Evolutionary conservation across 2,329 filamentous ascomycete genomes (phyloP).

Genomic region (Clarireedia paspali): DNA sequence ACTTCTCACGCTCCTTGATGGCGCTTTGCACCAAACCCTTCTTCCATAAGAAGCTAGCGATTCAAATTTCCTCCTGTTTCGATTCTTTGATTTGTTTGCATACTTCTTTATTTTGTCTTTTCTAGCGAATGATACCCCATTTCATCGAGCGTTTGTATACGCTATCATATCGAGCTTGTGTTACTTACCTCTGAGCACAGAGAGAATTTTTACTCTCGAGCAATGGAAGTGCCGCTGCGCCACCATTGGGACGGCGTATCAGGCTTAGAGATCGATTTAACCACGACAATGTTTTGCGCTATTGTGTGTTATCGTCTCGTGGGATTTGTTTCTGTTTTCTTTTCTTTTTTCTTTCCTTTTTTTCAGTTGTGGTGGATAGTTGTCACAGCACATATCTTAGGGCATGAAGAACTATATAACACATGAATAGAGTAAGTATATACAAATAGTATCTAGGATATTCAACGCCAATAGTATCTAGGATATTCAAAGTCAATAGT

Average conservation of each 20-base stretch:
- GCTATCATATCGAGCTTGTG: slow-evolving; percentile 22
- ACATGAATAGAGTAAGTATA: neutral
- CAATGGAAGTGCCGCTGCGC: slow-evolving; percentile 40
- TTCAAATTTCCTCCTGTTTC: neutral
- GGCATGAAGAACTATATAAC: neutral
- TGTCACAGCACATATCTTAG: neutral
- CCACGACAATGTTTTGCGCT: slow-evolving; percentile 48
- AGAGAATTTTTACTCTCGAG: slow-evolving; percentile 24
- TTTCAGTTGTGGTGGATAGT: neutral
- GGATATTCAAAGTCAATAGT: no score
- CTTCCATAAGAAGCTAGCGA: neutral
- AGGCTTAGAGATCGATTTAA: slow-evolving; percentile 31
- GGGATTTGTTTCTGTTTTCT: slow-evolving; percentile 22
- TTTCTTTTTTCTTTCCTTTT: neutral
- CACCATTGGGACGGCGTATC: slow-evolving; percentile 42
- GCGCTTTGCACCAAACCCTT: neutral
- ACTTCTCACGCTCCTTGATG: neutral
- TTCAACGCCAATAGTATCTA: no score
- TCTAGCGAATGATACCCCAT: slow-evolving; percentile 44
- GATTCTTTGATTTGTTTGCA: no score
- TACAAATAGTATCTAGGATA: no score
- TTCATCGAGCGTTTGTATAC: slow-evolving; percentile 41
- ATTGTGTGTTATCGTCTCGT: slow-evolving; percentile 32
- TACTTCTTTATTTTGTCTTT: slow-evolving; percentile 5
- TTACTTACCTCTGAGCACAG: neutral